Evolutionary conservation across 257 asterid species (phyloP), one percentile per base, ranked within the genome.

Genomic region (Jacaranda mimosifolia): DNA sequence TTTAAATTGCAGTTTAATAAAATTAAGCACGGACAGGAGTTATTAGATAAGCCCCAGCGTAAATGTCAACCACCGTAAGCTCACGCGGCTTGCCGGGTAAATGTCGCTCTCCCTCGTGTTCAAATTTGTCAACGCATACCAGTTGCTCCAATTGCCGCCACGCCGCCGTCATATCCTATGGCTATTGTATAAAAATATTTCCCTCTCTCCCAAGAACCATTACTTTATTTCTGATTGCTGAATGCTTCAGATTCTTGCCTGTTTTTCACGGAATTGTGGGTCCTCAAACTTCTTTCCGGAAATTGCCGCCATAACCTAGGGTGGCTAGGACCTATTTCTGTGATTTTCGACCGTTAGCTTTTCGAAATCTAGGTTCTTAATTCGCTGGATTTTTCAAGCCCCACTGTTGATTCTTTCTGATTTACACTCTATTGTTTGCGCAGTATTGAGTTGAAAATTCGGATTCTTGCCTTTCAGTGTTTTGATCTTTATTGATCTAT

Each of bases 301-400:
- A 12, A 26, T 36, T 14, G 26, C 12, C 19, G 35, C 40, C 70
- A 15, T 48, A 19, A 38, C 63, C 81, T 39, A 68, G 72, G 72
- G 72, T 18, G 7, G 46, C 46, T 9, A 11, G 55, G 52, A 52
- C 72, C 63, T 55, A 57, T 57, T 57, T 18, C 63, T 57, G 15
- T 64, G 83, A 48, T 55, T 73, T 78, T 57, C 75, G 57, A 66
- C 74, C 35, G 19, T 48, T 46, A 45, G 26, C 72, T 26, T 73
- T 70, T 21, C 32, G 32, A 26, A 64, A 63, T 43, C 69, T 36
- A 72, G 58, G 74, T 78, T 63, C 63, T 71, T 43, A 32, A 53
- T 57, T 26, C 75, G 64, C 75, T 73, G 69, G 75, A 46, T 72
- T 65, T 45, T 45, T 64, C 18, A 69, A 69, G 48, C 62, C 5